These are phyloP conservation scores for Nemophila menziesii DNA, from an alignment of 257 asterid species.

Conservation along the genomic window DNA sequence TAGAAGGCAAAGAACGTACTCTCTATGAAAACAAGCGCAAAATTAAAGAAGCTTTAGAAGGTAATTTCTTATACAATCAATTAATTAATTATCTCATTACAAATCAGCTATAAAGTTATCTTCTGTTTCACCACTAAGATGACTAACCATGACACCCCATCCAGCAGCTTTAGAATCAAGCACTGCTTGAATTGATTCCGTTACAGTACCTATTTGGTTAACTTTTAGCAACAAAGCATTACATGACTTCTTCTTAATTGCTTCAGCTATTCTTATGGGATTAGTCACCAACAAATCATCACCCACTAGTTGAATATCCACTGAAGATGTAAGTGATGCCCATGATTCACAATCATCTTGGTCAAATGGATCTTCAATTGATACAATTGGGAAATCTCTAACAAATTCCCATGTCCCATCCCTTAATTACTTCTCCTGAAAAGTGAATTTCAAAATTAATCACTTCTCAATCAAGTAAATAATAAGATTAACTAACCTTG, in stretches of 20 bases:
- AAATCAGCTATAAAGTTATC: constrained; percentile 96
- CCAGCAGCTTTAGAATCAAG: constrained; percentile 98
- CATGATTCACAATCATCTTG: constrained; percentile 97
- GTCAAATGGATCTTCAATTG: constrained; percentile 97
- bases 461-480: too few relatives aligned
- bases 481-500: constrained; percentile 29
- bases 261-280: constrained; percentile 92
- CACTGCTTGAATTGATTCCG: constrained; percentile 97
- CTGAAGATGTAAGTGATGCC: constrained; percentile 78
- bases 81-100: too few relatives aligned
- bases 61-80: too few relatives aligned
- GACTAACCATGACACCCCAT: constrained; percentile 99
- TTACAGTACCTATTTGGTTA: constrained; percentile 90
- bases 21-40: too few relatives aligned
- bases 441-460: too few relatives aligned
- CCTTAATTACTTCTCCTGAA: too few relatives aligned
- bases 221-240: constrained; percentile 90
- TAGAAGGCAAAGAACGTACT: too few relatives aligned
- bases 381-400: constrained; percentile 86
- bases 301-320: constrained; percentile 83
- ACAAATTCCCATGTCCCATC: too few relatives aligned
- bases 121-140: constrained; percentile 98
- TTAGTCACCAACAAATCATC: constrained; percentile 91
- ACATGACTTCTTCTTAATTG: constrained; percentile 82
- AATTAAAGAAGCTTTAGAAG: too few relatives aligned